phyloP scores from a whole-genome alignment of 108 stramenopile species.

The Nitzschia palea region DNA sequence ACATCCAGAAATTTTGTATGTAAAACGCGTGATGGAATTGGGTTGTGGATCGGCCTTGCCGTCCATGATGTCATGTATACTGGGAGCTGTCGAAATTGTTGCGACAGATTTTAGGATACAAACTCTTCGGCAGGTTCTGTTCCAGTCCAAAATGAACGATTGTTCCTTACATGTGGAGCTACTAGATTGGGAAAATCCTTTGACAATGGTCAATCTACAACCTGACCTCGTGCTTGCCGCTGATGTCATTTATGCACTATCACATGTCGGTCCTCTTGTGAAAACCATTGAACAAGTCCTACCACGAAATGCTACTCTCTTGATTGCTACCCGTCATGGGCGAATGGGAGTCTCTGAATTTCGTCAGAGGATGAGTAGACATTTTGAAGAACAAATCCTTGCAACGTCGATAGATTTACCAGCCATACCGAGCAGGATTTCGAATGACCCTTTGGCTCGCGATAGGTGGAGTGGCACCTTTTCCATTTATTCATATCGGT shows the following conservation, averaged over 20 bases:
- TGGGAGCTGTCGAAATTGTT: conserved; percentile 8
- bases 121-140: background rate
- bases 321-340: conserved; percentile 13
- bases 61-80: conserved; percentile 3
- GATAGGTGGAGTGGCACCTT: background rate
- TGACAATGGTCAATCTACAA: background rate
- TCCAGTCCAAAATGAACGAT: conserved; percentile 4
- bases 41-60: conserved; percentile 15
- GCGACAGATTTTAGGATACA: conserved; percentile 19
- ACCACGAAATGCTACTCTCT: background rate
- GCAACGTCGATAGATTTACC: conserved; percentile 8
- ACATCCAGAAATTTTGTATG: background rate
- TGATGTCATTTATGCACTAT: conserved; percentile 15
- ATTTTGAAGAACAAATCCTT: background rate
- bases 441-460: background rate
- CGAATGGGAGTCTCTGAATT: conserved; percentile 15
- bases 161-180: background rate
- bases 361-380: background rate
- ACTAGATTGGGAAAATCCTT: conserved; percentile 16
- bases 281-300: background rate
- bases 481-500: conserved; percentile 2
- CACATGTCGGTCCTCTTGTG: background rate
- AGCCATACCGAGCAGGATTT: background rate
- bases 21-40: conserved; percentile 13
- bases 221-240: conserved; percentile 9